Conservation (phyloP, 345 rosid species). For the Zanthoxylum bungeanum region DNA sequence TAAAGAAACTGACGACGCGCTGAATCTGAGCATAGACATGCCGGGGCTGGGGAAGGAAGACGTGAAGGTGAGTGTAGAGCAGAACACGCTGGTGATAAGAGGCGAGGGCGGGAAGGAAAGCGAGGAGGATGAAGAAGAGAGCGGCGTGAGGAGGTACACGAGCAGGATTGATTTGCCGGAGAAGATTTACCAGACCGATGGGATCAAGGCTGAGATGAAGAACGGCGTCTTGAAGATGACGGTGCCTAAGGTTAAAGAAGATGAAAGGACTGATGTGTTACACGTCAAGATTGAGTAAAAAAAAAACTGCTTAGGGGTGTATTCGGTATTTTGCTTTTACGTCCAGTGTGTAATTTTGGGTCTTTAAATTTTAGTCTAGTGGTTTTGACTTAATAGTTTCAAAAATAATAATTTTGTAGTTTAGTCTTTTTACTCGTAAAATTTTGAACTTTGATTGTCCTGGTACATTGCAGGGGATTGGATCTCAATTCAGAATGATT, state of each 20-base stretch:
- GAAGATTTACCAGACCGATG: slow-evolving; percentile 34
- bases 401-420: too few relatives aligned
- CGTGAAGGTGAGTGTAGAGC: slow-evolving; percentile 48
- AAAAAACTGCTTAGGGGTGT: too few relatives aligned
- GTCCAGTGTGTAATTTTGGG: neutral
- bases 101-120: slow-evolving; percentile 54
- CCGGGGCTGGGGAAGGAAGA: slow-evolving; percentile 53
- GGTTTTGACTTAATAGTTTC: too few relatives aligned
- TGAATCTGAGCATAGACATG: slow-evolving; percentile 46
- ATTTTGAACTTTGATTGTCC: too few relatives aligned
- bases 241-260: slow-evolving; percentile 69
- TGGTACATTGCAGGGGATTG: too few relatives aligned
- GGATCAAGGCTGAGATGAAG: slow-evolving; percentile 89
- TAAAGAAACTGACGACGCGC: slow-evolving; percentile 36
- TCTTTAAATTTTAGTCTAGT: too few relatives aligned
- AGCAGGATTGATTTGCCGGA: slow-evolving; percentile 45
- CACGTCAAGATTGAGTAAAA: slow-evolving; percentile 39
- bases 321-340: neutral
- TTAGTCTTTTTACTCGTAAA: too few relatives aligned
- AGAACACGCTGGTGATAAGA: slow-evolving; percentile 50
- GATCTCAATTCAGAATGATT: too few relatives aligned
- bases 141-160: slow-evolving; percentile 37
- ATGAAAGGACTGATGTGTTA: slow-evolving; percentile 47
- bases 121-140: slow-evolving; percentile 33
- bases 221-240: slow-evolving; percentile 70